phyloP scores from a whole-genome alignment of 495 filamentous ascomycete species.

The Penicillium ucsense region DNA sequence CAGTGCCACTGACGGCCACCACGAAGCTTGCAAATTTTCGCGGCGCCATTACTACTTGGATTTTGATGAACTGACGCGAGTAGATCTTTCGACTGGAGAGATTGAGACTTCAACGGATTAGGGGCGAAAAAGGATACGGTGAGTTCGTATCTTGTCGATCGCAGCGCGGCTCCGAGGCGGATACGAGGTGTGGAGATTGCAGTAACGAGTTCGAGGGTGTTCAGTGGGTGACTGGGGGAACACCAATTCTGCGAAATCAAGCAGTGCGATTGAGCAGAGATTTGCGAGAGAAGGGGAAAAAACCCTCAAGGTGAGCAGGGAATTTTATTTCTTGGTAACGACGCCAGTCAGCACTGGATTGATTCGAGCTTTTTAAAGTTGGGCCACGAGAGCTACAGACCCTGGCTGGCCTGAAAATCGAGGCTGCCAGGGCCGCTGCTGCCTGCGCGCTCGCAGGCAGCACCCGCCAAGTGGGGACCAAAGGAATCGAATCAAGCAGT shows the following conservation, averaged over 20 bases:
- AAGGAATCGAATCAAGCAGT: not conserved
- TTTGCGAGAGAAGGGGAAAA: too few species aligned
- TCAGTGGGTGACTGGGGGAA: not conserved
- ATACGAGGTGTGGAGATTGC: not conserved
- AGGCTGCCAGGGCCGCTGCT: constrained; percentile 1
- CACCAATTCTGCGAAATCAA: too few species aligned
- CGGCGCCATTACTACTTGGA: constrained; percentile 13
- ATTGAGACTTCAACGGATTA: not conserved
- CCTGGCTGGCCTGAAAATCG: not conserved
- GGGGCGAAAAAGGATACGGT: not conserved
- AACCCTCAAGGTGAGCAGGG: too few species aligned
- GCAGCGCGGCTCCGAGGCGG: too few species aligned
- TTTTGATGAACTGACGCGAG: too few species aligned
- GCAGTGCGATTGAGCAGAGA: too few species aligned
- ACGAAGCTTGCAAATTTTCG: constrained; percentile 31
- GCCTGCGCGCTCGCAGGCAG: constrained; percentile 3
- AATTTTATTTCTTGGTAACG: too few species aligned
- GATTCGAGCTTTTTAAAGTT: not conserved
- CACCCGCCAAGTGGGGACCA: constrained; percentile 1
- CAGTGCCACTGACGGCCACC: constrained; percentile 53
- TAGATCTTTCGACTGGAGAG: not conserved
- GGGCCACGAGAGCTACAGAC: not conserved
- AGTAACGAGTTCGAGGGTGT: not conserved
- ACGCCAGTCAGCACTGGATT: not conserved
- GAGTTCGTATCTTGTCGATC: too few species aligned